These are phyloP conservation scores for Grosmannia huntii DNA, from an alignment of 2,329 filamentous ascomycete species.

Conservation along the genomic window DNA sequence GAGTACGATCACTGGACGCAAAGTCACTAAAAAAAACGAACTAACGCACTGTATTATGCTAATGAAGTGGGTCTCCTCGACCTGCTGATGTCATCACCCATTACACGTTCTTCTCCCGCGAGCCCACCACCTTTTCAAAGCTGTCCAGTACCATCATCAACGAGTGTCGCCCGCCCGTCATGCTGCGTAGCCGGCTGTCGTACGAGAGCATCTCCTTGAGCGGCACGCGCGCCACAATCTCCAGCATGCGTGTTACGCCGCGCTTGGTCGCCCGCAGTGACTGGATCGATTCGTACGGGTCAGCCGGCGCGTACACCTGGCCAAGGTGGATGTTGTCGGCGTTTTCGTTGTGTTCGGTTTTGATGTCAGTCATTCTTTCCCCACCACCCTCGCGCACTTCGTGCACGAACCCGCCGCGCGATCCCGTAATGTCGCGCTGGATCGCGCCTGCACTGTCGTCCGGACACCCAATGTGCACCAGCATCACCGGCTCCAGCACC, in stretches of 20 bases:
- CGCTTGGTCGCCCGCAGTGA: conserved; percentile 40
- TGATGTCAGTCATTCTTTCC: no score
- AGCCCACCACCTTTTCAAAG: conserved; percentile 41
- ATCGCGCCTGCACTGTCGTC: conserved; percentile 71
- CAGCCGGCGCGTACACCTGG: conserved; percentile 75
- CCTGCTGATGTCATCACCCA: not conserved
- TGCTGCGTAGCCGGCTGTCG: conserved; percentile 71
- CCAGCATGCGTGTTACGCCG: conserved; percentile 35
- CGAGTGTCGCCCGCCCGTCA: conserved; percentile 68
- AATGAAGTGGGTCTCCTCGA: no score
- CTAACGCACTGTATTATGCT: no score
- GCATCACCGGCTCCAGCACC: conserved; percentile 90
- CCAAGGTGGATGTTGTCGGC: conserved; percentile 46
- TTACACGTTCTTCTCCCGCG: conserved; percentile 33
- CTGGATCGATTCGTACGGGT: conserved; percentile 57
- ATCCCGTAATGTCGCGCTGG: conserved; percentile 66
- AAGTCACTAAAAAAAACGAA: no score
- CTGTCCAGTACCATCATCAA: conserved; percentile 47
- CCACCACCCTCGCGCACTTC: conserved; percentile 46
- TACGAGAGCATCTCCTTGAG: conserved; percentile 97
- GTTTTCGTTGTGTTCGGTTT: no score
- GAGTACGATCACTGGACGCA: no score
- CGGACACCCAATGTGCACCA: conserved; percentile 72
- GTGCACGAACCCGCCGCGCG: conserved; percentile 61
- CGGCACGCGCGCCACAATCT: conserved; percentile 77